phyloP scores from a whole-genome alignment of 768 basidiomycete species.

The Ramaria rubella region DNA sequence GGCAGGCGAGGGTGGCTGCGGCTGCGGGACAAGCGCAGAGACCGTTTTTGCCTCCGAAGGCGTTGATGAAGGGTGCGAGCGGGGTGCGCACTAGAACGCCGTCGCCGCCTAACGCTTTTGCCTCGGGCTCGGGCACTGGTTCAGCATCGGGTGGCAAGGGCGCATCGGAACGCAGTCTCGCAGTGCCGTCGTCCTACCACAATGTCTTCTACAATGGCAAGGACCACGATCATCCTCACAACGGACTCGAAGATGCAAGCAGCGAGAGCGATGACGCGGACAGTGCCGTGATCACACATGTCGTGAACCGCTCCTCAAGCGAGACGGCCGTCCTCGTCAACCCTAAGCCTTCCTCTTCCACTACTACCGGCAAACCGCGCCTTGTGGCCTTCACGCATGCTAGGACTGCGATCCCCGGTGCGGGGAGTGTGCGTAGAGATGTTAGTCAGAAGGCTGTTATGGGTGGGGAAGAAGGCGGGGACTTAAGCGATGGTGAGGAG shows the following conservation, averaged over 20 bases:
- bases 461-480: neutral
- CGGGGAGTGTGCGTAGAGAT: neutral
- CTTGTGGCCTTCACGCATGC: neutral
- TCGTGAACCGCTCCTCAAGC: neutral
- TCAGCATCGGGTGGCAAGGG: neutral
- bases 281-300: neutral
- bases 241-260: too few relatives aligned
- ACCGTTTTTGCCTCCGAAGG: neutral
- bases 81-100: neutral
- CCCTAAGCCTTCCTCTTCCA: too few relatives aligned
- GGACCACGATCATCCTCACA: too few relatives aligned
- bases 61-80: neutral
- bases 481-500: neutral
- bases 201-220: neutral
- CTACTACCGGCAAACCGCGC: conserved; percentile 1
- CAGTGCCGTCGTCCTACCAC: neutral
- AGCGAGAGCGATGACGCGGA: conserved; percentile 2
- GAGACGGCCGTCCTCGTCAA: neutral
- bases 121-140: neutral
- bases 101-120: too few relatives aligned
- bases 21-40: neutral
- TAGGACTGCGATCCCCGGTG: neutral
- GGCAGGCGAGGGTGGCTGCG: neutral
- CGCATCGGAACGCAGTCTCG: neutral
- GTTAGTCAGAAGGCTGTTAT: conserved; percentile 1